Percentiles rank a stretch among this genome's conserved stretches.
These are phyloP conservation scores for Boletus rufocinnamomeus DNA, from an alignment of 768 basidiomycete genomes.

Conservation along the genomic window DNA sequence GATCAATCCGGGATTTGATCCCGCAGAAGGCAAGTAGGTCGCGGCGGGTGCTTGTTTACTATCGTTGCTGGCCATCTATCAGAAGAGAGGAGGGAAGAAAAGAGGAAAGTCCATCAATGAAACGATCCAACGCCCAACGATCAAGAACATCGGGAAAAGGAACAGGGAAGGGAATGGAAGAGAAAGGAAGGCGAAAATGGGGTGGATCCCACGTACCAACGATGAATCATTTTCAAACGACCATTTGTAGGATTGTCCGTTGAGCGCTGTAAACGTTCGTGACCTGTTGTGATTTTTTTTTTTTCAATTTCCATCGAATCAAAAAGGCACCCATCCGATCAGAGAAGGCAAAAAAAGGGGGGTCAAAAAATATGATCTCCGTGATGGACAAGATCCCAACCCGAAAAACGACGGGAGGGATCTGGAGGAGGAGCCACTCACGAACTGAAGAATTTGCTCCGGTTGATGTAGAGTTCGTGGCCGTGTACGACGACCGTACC, in stretches of 20 bases:
- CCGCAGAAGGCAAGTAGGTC: conserved; percentile 29
- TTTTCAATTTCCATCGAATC: not conserved
- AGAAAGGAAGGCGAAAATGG: no score
- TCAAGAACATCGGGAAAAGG: not conserved
- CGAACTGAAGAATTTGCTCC: conserved; percentile 34
- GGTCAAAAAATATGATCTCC: conserved; percentile 7
- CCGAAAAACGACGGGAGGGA: not conserved
- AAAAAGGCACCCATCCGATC: not conserved
- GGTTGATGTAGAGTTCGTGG: conserved; percentile 27
- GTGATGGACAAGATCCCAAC: not conserved
- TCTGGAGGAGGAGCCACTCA: conserved; percentile 17
- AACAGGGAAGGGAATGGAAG: not conserved
- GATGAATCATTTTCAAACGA: conserved; percentile 35
- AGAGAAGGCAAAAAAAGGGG: not conserved
- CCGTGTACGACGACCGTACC: conserved; percentile 30
- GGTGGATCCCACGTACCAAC: conserved; percentile 23
- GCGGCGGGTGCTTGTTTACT: conserved; percentile 36
- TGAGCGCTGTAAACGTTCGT: conserved; percentile 36
- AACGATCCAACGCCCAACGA: not conserved
- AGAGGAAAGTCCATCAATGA: not conserved
- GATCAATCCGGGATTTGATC: conserved; percentile 33
- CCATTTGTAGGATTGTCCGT: conserved; percentile 38
- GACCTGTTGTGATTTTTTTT: conserved; percentile 21
- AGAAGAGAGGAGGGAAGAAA: not conserved
- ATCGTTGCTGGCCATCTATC: conserved; percentile 36